phyloP scores from a whole-genome alignment of 2,329 filamentous ascomycete genomes.

The Apiospora koreana region DNA sequence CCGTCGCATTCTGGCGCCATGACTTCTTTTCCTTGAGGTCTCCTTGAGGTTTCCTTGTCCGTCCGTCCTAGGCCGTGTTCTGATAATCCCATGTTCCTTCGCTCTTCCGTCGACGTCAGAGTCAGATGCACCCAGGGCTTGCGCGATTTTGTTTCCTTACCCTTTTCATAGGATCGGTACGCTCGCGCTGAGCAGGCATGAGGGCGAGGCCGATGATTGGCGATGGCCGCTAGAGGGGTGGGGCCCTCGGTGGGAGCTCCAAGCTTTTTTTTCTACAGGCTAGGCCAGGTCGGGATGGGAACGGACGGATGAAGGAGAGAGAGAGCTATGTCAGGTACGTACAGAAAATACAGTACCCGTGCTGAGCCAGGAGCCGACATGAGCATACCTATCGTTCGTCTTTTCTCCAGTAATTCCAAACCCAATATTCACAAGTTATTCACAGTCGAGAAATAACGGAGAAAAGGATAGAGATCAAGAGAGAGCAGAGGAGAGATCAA shows the following conservation, averaged over 20 bases:
- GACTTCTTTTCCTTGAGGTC: background rate
- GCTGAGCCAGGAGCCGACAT: background rate
- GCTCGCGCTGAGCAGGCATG: conserved; percentile 8
- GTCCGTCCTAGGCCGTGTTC: background rate
- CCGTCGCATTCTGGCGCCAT: conserved; percentile 2
- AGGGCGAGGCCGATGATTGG: conserved; percentile 12
- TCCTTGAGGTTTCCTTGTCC: background rate
- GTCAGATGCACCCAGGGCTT: conserved; percentile 10
- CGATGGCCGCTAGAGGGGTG: conserved; percentile 1
- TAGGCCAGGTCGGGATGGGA: background rate
- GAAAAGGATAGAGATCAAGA: background rate
- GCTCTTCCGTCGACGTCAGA: conserved; percentile 11
- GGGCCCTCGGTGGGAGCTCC: conserved; percentile 12
- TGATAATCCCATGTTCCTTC: background rate
- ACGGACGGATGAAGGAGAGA: conserved; percentile 1
- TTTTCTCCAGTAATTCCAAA: background rate
- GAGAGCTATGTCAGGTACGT: conserved; percentile 4
- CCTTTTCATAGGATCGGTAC: conserved; percentile 2
- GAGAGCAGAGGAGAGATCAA: background rate
- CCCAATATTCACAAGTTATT: background rate
- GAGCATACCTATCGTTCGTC: background rate
- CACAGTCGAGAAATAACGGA: background rate
- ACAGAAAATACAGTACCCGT: background rate
- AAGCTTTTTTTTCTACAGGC: conserved; percentile 7
- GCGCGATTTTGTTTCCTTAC: conserved; percentile 13